A percentile compares a stretch with the other conserved stretches of the same genome.
These are phyloP conservation scores for Phytophthora cryptogea DNA, from an alignment of 352 stramenopile species.

Conservation along the genomic window DNA sequence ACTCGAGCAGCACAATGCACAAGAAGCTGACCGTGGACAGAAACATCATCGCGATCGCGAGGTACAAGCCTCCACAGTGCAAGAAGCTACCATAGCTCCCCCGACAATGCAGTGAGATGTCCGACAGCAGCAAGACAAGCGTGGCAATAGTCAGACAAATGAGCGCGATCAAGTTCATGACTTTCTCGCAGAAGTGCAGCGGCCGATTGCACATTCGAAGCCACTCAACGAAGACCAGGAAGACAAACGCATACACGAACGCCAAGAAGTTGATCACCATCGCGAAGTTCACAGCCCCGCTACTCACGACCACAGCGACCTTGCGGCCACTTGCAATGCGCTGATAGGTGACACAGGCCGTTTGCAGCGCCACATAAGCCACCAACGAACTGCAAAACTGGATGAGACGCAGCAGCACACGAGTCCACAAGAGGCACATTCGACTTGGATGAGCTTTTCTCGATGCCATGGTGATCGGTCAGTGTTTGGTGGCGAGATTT, in stretches of 20 bases:
- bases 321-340: slow-evolving; percentile 34
- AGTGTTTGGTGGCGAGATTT: background rate
- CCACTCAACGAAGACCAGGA: slow-evolving; percentile 56
- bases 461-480: slow-evolving; percentile 9
- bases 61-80: slow-evolving; percentile 49
- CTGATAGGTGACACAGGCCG: slow-evolving; percentile 44
- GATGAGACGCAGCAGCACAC: slow-evolving; percentile 58
- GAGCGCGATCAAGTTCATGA: slow-evolving; percentile 50
- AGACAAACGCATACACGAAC: slow-evolving; percentile 67
- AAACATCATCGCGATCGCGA: slow-evolving; percentile 59
- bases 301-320: slow-evolving; percentile 53
- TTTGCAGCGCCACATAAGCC: slow-evolving; percentile 55
- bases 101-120: slow-evolving; percentile 58
- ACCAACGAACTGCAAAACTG: slow-evolving; percentile 64
- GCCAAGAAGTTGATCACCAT: slow-evolving; percentile 66
- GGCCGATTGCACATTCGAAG: slow-evolving; percentile 47
- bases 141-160: slow-evolving; percentile 48
- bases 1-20: slow-evolving; percentile 44
- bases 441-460: slow-evolving; percentile 2
- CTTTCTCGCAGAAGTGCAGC: slow-evolving; percentile 47
- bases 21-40: slow-evolving; percentile 58
- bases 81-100: slow-evolving; percentile 58
- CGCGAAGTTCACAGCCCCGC: slow-evolving; percentile 49
- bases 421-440: slow-evolving; percentile 34
- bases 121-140: slow-evolving; percentile 59